Evolutionary conservation across 2,329 filamentous ascomycete species (phyloP).

Genomic region (Xylaria arbuscula): DNA sequence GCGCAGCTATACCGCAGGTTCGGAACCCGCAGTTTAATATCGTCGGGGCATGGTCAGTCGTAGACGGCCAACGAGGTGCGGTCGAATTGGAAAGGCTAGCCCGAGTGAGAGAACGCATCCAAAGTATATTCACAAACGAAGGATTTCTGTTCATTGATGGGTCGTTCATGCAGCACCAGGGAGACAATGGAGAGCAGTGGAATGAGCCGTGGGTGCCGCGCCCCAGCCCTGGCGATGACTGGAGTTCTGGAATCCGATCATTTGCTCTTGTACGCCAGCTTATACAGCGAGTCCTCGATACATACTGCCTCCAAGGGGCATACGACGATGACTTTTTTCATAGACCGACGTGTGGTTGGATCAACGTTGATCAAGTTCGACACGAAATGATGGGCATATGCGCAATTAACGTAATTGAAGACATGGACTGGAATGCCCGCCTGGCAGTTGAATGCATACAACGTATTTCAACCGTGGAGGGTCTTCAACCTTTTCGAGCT

Average conservation of each 20-base stretch:
- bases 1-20: conserved; percentile 13
- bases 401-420: conserved; percentile 26
- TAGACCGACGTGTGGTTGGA: conserved; percentile 24
- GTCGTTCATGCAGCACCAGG: conserved; percentile 12
- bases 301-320: conserved; percentile 9
- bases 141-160: conserved; percentile 11
- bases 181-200: not conserved
- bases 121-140: conserved; percentile 13
- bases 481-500: not conserved
- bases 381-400: conserved; percentile 37
- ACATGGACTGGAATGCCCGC: conserved; percentile 36
- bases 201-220: conserved; percentile 35
- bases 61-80: conserved; percentile 28
- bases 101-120: conserved; percentile 15
- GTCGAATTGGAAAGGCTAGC: conserved; percentile 1
- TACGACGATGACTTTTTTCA: conserved; percentile 12
- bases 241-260: conserved; percentile 34
- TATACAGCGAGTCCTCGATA: conserved; percentile 29
- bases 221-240: conserved; percentile 11
- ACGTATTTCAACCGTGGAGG: not conserved
- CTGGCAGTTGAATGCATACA: conserved; percentile 34
- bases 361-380: conserved; percentile 35
- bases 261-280: conserved; percentile 36
- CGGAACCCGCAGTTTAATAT: not conserved
- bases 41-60: conserved; percentile 32